Evolutionary conservation across 106 monocot genomes (phyloP).

Genomic region (Dendrobium huoshanense): DNA sequence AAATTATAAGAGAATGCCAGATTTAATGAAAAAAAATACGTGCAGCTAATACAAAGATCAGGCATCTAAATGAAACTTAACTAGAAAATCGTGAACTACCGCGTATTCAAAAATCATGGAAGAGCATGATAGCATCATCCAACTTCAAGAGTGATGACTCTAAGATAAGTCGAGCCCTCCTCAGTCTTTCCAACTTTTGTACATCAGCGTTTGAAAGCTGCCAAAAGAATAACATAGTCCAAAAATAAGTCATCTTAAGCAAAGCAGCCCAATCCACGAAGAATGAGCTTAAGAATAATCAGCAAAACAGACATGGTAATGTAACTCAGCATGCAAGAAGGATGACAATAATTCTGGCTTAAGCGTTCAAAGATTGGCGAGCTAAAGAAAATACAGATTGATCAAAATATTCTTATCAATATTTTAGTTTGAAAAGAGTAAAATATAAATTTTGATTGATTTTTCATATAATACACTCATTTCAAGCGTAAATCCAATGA

Average conservation of each 20-base stretch:
- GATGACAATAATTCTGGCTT: not conserved
- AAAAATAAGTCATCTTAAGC: not conserved
- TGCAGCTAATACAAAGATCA: not conserved
- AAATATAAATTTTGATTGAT: too few species aligned
- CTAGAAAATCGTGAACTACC: not conserved
- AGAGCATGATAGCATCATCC: constrained; percentile 71
- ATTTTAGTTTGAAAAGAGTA: too few species aligned
- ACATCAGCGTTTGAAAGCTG: constrained; percentile 25
- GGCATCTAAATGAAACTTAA: not conserved
- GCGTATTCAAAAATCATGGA: constrained; percentile 15
- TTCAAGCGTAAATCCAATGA: too few species aligned
- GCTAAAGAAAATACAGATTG: too few species aligned
- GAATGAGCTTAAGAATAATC: too few species aligned
- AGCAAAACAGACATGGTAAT: too few species aligned
- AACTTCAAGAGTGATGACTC: constrained; percentile 55
- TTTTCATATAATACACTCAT: too few species aligned
- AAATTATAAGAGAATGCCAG: not conserved
- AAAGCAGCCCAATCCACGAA: too few species aligned
- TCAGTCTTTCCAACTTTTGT: constrained; percentile 9
- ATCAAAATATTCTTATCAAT: too few species aligned
- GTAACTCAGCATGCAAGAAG: not conserved
- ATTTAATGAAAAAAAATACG: not conserved
- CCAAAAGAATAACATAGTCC: not conserved
- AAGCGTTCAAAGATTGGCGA: not conserved
- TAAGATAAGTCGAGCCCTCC: constrained; percentile 21